phyloP scores from a whole-genome alignment of 139 green algal genomes.

The Chlamydomonas eustigma region DNA sequence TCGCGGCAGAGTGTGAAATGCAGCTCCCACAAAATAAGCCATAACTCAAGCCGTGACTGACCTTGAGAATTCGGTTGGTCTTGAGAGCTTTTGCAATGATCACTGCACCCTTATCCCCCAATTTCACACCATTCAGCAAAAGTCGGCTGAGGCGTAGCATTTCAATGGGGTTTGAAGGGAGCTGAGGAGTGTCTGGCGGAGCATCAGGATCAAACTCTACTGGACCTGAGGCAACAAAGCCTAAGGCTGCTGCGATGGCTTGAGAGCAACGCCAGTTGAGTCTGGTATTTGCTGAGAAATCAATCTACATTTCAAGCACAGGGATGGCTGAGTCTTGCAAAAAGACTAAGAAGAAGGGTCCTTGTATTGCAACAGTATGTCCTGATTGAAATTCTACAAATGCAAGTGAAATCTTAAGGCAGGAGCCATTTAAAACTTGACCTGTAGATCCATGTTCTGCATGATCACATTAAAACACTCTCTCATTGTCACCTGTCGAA shows the following conservation, averaged over 20 bases:
- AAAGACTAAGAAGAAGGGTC: no score
- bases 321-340: no score
- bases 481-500: slow-evolving; percentile 2
- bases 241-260: slow-evolving; percentile 1
- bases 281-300: slow-evolving; percentile 5
- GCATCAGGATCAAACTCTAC: background rate
- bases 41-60: no score
- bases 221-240: background rate
- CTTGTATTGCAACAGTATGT: no score
- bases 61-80: slow-evolving; percentile 16
- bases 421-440: no score
- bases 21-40: no score
- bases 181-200: background rate
- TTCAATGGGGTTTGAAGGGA: background rate
- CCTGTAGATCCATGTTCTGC: no score
- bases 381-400: no score
- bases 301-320: no score
- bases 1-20: no score
- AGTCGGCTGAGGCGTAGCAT: slow-evolving; percentile 20
- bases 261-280: slow-evolving; percentile 10
- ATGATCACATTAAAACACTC: no score
- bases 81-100: slow-evolving; percentile 27
- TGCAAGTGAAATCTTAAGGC: no score
- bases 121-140: slow-evolving; percentile 24
- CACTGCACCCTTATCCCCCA: slow-evolving; percentile 35